Percentiles rank a stretch among this genome's conserved stretches.
phyloP scores from a whole-genome alignment of 208 protist species.

The Crithidia acanthocephali region DNA sequence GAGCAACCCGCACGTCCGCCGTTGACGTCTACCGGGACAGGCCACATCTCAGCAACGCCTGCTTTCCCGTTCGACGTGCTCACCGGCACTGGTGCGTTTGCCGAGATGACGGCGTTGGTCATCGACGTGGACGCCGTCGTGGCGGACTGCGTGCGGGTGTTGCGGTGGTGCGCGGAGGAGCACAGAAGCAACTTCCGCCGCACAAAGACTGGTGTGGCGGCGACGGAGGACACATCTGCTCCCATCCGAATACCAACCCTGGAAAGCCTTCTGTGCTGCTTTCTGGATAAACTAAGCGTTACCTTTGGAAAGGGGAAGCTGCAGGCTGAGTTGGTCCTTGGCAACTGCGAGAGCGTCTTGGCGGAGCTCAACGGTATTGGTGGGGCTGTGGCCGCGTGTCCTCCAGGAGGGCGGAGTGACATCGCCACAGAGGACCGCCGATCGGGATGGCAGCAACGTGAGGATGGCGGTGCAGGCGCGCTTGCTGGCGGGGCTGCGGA shows the following conservation, averaged over 20 bases:
- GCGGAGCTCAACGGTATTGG: neutral
- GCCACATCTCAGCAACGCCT: neutral
- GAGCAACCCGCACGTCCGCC: neutral
- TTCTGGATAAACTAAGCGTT: constrained; percentile 7
- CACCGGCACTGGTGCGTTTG: neutral
- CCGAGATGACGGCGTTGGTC: constrained; percentile 7
- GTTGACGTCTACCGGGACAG: neutral
- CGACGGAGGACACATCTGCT: neutral
- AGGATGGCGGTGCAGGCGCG: no score
- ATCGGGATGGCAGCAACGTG: no score
- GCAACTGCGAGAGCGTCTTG: constrained; percentile 15
- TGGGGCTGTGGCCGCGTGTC: no score
- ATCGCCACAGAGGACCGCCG: no score
- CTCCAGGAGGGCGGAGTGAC: no score
- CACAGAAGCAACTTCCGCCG: neutral
- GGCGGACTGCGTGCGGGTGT: constrained; percentile 18
- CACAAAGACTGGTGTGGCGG: neutral
- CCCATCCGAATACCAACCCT: neutral
- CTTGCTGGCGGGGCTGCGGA: no score
- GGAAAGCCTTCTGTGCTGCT: constrained; percentile 9
- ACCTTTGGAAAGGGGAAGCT: neutral
- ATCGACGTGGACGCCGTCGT: constrained; percentile 24
- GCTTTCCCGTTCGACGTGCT: constrained; percentile 25
- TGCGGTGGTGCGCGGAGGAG: constrained; percentile 4
- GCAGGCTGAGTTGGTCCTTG: constrained; percentile 24